Conservation (phyloP, 2,329 filamentous ascomycete species). For the Ophiostoma perfectum region DNA sequence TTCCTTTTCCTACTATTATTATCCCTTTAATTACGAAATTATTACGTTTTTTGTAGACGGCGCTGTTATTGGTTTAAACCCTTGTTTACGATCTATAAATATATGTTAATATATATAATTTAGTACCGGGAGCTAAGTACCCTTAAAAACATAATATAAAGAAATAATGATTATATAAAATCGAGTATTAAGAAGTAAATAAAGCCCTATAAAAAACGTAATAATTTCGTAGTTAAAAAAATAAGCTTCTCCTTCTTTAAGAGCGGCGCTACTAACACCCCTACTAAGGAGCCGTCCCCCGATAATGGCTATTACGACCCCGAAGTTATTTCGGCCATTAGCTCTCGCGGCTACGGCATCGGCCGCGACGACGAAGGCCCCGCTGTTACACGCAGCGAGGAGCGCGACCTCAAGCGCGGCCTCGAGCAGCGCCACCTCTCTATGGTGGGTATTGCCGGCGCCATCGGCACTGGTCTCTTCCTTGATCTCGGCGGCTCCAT, state of each 20-base stretch:
- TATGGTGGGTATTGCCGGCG: conserved; percentile 44
- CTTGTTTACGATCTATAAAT: no score
- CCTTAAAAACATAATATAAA: no score
- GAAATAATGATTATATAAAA: no score
- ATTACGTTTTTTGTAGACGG: no score
- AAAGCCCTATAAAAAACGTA: no score
- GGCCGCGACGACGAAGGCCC: conserved; percentile 13
- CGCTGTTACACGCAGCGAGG: conserved; percentile 21
- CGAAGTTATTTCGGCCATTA: neutral
- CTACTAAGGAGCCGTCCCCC: neutral
- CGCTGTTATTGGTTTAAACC: no score
- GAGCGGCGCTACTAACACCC: neutral
- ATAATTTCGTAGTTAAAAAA: no score
- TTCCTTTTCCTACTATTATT: no score
- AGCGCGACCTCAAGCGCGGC: conserved; percentile 23
- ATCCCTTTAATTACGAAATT: no score
- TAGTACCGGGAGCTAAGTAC: no score
- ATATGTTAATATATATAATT: no score
- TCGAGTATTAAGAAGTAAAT: no score
- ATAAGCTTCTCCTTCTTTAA: neutral
- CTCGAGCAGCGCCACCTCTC: conserved; percentile 43
- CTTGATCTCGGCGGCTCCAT: conserved; percentile 61
- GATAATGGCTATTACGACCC: neutral
- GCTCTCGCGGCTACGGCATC: neutral
- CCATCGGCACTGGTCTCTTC: conserved; percentile 67